phyloP scores from a whole-genome alignment of 1,284 basidiomycete genomes.

The Irpex sp. region DNA sequence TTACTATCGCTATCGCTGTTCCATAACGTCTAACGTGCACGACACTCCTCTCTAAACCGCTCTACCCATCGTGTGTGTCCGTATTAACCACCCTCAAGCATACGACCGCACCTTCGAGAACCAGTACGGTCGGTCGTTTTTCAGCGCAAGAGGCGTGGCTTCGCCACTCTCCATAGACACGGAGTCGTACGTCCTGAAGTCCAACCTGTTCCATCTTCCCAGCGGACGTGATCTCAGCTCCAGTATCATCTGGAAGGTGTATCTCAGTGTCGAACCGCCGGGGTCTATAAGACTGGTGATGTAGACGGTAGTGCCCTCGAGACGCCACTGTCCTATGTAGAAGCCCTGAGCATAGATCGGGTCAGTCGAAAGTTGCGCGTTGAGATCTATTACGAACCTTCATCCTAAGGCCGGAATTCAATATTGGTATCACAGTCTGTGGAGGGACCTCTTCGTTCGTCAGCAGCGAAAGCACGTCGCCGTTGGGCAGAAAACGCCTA shows the following conservation, averaged over 20 bases:
- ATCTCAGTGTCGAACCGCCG: constrained; percentile 34
- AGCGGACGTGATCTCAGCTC: constrained; percentile 73
- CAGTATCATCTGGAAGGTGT: constrained; percentile 86
- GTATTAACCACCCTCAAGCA: not conserved
- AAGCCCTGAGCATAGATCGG: constrained; percentile 47
- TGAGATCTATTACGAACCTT: constrained; percentile 49
- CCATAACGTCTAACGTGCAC: not conserved
- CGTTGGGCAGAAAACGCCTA: constrained; percentile 87
- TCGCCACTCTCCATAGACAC: constrained; percentile 78
- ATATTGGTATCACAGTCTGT: constrained; percentile 70
- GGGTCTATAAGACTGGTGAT: constrained; percentile 61
- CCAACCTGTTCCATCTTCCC: constrained; percentile 88
- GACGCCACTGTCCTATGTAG: constrained; percentile 64
- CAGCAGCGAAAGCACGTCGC: constrained; percentile 82
- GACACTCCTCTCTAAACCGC: not conserved
- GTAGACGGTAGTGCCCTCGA: constrained; percentile 54
- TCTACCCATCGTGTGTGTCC: not conserved
- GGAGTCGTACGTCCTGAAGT: constrained; percentile 72
- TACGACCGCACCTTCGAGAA: constrained; percentile 84
- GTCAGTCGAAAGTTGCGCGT: not conserved
- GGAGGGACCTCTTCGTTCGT: constrained; percentile 80
- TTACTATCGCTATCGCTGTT: not conserved
- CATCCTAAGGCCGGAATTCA: constrained; percentile 75
- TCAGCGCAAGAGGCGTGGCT: constrained; percentile 65
- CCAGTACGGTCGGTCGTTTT: constrained; percentile 87